Base-by-base conservation (phyloP, 2,329 filamentous ascomycete species). In the Clonostachys byssicola region DNA sequence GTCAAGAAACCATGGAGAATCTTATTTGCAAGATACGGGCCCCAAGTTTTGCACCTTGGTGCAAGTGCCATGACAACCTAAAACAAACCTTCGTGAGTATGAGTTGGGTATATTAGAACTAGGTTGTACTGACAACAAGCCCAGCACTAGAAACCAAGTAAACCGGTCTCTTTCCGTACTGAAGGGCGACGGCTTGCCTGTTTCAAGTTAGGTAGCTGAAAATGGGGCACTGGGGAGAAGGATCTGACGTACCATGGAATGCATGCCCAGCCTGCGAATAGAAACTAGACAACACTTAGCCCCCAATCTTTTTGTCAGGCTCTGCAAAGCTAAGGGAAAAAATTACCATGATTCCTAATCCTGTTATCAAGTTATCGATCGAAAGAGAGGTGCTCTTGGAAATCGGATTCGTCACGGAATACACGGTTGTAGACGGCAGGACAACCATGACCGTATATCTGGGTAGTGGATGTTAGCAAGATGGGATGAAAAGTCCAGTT, bases 181-280 rank as follows among this genome's bases (percentile, higher is more conserved):
- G 65, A 12, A 73, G 55, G 0, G 73, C 70, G 14, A 74, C 63
- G 1, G 73, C 71, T 51, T 75, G 72, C 72, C 72, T 75, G 47
- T 75, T 67, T 6, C 75, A 52, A 23, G 70, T 58, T 1, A 67
- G 63, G 65, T 67, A 74, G 3, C 73, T 72, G 1, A 71, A 53
- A 14, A 75, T 59, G 3, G 75, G 55, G 34, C 70, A 72, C 10
- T 12, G 36, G 14, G 12, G 16, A 10, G 51, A 54, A 23, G 34
- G 46, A n/a, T 2, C 5, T 20, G 40, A 2, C 36, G 16, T 17
- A 39, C 36, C 36, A 39, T 39, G 36, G 36, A 14, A 39, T 39
- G 9, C 36, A 39, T 39, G 14, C 36, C 36, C 36, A 39, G 7
- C 36, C 36, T 6, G 36, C 36, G 36, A 39, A 39, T 10, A 39